Conservation (phyloP, 805 yeast genomes). For the Lipomyces chichibuensis region DNA sequence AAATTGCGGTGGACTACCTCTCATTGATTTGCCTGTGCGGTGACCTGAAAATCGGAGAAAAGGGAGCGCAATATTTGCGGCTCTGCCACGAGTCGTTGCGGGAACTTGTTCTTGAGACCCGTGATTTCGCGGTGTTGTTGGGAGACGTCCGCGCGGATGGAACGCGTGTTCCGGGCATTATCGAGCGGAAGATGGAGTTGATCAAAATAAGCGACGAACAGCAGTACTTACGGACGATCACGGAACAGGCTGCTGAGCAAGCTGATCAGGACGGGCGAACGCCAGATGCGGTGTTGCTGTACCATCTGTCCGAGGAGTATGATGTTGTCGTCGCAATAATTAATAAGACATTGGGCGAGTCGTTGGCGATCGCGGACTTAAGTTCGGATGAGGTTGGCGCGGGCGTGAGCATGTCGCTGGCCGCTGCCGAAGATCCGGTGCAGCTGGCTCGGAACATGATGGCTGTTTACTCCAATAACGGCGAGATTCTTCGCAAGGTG, state of each 20-base stretch:
- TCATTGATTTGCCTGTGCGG: conserved; percentile 65
- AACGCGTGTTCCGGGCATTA: conserved; percentile 74
- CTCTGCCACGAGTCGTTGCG: conserved; percentile 77
- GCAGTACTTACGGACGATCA: conserved; percentile 67
- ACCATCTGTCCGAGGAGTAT: conserved; percentile 86
- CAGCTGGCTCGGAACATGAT: conserved; percentile 47
- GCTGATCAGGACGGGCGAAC: conserved; percentile 92
- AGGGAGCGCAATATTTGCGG: conserved; percentile 49
- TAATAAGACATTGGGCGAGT: conserved; percentile 77
- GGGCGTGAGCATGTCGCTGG: conserved; percentile 42
- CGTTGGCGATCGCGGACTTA: conserved; percentile 69
- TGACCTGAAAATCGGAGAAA: conserved; percentile 42
- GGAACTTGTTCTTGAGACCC: conserved; percentile 81
- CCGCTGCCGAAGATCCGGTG: conserved; percentile 45
- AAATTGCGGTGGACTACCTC: conserved; percentile 88
- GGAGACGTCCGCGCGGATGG: conserved; percentile 86
- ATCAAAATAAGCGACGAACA: conserved; percentile 61
- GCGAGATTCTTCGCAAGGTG: conserved; percentile 61
- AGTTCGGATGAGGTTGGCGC: conserved; percentile 46
- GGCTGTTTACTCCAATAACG: conserved; percentile 54
- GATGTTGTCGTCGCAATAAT: conserved; percentile 75
- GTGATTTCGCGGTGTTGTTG: conserved; percentile 77
- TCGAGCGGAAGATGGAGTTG: conserved; percentile 74
- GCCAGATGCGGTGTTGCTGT: conserved; percentile 80
- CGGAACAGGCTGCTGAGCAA: conserved; percentile 79